These are phyloP conservation scores for Gynostemma pentaphyllum DNA, from an alignment of 306 rosid genomes.

Conservation along the genomic window DNA sequence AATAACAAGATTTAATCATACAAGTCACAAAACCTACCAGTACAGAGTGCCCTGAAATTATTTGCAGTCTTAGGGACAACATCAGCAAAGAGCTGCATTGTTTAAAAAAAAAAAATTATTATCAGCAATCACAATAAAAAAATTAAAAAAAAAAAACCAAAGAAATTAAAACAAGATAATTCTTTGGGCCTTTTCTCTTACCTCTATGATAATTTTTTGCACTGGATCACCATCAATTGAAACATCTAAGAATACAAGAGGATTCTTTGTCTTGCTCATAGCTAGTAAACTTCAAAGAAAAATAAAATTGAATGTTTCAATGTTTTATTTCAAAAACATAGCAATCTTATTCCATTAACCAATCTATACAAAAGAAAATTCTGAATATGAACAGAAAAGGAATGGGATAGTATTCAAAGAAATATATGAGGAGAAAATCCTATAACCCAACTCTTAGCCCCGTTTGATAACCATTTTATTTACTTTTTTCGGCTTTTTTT, in stretches of 20 bases:
- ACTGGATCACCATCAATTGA: constrained; percentile 58
- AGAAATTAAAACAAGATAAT: neutral
- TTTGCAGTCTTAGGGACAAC: constrained; percentile 81
- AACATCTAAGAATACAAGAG: constrained; percentile 63
- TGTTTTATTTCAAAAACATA: neutral
- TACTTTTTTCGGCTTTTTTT: too few species aligned
- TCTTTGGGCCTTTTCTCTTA: constrained; percentile 13
- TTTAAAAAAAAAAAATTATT: constrained; percentile 18
- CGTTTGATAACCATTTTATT: too few species aligned
- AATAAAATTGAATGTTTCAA: neutral
- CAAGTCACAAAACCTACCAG: constrained; percentile 37
- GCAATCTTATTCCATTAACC: neutral
- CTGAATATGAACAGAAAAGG: neutral
- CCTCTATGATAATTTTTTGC: constrained; percentile 66
- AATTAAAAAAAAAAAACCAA: neutral
- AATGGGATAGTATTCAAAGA: neutral
- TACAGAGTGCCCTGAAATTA: constrained; percentile 86
- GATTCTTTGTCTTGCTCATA: constrained; percentile 67
- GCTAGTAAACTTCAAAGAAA: constrained; percentile 18
- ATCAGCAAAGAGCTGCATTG: constrained; percentile 77
- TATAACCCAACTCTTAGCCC: neutral
- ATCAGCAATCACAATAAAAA: neutral
- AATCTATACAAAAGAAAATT: too few species aligned
- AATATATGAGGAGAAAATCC: neutral
- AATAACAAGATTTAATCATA: neutral